These are phyloP conservation scores for Monosporascus sp. DNA, from an alignment of 2,329 filamentous ascomycete species.

Conservation along the genomic window DNA sequence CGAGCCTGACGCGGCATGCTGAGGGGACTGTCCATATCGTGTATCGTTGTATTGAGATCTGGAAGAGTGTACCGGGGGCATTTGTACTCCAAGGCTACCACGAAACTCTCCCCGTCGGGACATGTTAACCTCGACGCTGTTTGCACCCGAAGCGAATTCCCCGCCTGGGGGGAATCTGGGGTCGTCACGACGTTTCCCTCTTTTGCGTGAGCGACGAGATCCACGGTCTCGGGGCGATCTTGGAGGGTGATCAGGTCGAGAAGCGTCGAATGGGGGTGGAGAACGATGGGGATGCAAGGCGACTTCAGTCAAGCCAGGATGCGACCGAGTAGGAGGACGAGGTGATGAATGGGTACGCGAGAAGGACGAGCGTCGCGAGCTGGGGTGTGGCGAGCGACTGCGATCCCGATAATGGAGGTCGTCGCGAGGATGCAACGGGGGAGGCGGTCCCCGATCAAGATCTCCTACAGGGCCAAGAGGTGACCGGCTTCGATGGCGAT, in stretches of 20 bases:
- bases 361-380: conserved; percentile 25
- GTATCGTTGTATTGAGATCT: conserved; percentile 35
- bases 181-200: conserved; percentile 35
- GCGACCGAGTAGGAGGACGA: conserved; percentile 15
- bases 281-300: conserved; percentile 21
- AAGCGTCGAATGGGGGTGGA: conserved; percentile 18
- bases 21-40: conserved; percentile 45
- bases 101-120: conserved; percentile 31
- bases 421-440: conserved; percentile 12
- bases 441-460: conserved; percentile 13
- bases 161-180: conserved; percentile 31
- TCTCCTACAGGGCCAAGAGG: conserved; percentile 15
- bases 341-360: conserved; percentile 25
- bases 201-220: conserved; percentile 27
- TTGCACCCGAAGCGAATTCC: conserved; percentile 39
- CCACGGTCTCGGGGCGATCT: conserved; percentile 23
- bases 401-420: conserved; percentile 19
- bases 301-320: conserved; percentile 18
- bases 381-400: conserved; percentile 22
- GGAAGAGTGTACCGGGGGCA: conserved; percentile 29
- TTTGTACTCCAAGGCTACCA: conserved; percentile 31
- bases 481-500: conserved; percentile 21
- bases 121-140: conserved; percentile 49
- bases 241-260: conserved; percentile 18
- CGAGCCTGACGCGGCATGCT: conserved; percentile 49